Conservation (phyloP, 106 monocot genomes). For the Dendrobium nobile region DNA sequence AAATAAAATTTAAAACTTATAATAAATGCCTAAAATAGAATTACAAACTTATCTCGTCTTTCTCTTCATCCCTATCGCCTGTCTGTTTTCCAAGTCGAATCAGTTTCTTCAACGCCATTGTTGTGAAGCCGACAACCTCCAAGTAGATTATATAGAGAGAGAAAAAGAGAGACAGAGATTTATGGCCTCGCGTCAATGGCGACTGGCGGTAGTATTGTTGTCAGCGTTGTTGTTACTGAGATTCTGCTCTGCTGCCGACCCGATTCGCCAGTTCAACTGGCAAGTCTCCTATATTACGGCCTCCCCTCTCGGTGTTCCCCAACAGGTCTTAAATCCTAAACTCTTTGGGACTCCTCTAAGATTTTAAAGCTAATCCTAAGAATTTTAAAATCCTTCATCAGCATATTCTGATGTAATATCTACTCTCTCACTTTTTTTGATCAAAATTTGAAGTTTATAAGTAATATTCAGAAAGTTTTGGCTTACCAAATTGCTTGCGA, state of each 20-base stretch:
- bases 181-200: neutral
- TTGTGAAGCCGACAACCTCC: neutral
- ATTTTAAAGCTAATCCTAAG: no score
- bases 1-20: neutral
- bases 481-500: no score
- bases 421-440: no score
- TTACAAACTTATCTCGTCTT: neutral
- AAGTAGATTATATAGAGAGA: neutral
- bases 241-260: slow-evolving; percentile 30
- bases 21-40: neutral
- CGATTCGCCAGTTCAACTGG: slow-evolving; percentile 39
- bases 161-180: neutral
- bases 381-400: no score
- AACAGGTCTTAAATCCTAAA: slow-evolving; percentile 27
- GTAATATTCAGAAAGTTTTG: no score
- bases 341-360: no score
- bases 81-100: neutral
- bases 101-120: neutral
- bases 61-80: neutral
- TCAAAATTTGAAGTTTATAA: no score
- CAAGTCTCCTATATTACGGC: slow-evolving; percentile 48
- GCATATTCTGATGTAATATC: no score
- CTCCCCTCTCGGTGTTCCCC: slow-evolving; percentile 57
- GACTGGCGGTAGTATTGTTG: neutral
- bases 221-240: neutral